Percentiles rank a stretch among this genome's conserved stretches.
Conservation (phyloP, 2,329 filamentous ascomycete species). For the Microcera coccophila region DNA sequence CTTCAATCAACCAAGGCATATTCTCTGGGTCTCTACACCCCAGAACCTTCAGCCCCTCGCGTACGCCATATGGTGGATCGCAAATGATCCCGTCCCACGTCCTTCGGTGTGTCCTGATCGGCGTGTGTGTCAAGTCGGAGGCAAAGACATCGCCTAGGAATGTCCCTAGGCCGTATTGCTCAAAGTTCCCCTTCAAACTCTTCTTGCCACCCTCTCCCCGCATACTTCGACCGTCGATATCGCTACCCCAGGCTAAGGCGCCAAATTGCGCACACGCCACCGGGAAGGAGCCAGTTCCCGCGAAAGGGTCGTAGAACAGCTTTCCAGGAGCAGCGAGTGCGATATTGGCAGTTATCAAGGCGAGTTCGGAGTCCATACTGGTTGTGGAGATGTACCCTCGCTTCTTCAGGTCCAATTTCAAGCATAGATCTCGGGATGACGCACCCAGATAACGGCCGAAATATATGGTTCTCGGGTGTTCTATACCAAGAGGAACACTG, state of each 20-base stretch:
- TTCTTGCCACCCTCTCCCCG: conserved; percentile 61
- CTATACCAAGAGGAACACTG: conserved; percentile 43
- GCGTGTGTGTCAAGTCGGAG: conserved; percentile 83
- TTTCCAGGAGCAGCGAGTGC: conserved; percentile 78
- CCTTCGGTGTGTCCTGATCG: conserved; percentile 54
- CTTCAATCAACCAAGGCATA: conserved; percentile 57
- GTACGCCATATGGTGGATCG: conserved; percentile 92
- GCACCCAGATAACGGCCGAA: conserved; percentile 68
- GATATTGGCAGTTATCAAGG: conserved; percentile 87
- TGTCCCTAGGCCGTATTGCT: conserved; percentile 69
- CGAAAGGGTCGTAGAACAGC: conserved; percentile 91
- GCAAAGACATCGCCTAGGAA: conserved; percentile 75
- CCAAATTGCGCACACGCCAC: conserved; percentile 89
- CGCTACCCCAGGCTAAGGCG: conserved; percentile 76
- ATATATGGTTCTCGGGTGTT: conserved; percentile 58
- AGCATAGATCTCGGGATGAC: conserved; percentile 63
- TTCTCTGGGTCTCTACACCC: conserved; percentile 67
- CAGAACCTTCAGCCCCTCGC: conserved; percentile 85
- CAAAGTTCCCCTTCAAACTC: conserved; percentile 66
- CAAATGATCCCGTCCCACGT: conserved; percentile 89
- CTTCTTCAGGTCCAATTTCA: conserved; percentile 87
- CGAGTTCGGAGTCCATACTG: conserved; percentile 93
- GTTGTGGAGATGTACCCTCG: conserved; percentile 91
- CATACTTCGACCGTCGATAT: conserved; percentile 89
- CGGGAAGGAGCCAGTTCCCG: conserved; percentile 90